phyloP scores from a whole-genome alignment of 2,329 filamentous ascomycete species.

The Harringtonia lauricola region DNA sequence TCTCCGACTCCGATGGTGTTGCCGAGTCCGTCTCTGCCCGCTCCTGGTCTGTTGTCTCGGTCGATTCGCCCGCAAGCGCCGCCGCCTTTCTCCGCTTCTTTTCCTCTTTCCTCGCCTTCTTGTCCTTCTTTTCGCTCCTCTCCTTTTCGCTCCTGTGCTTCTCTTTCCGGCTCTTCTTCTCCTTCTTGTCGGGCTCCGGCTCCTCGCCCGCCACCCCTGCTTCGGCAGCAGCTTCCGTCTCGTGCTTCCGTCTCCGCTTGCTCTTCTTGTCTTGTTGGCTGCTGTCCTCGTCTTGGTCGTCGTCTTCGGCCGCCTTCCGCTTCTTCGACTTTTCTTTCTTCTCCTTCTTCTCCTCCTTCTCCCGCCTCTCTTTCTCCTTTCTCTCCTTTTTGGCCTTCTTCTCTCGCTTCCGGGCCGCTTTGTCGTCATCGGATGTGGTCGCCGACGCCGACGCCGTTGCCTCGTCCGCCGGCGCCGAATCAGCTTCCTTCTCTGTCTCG shows the following conservation, averaged over 20 bases:
- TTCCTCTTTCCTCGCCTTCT: slow-evolving; percentile 12
- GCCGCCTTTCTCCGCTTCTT: slow-evolving; percentile 19
- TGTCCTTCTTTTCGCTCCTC: slow-evolving; percentile 9
- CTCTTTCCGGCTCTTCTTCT: slow-evolving; percentile 17
- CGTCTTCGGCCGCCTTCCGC: slow-evolving; percentile 33
- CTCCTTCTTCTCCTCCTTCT: slow-evolving; percentile 17
- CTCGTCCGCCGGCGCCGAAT: slow-evolving; percentile 12
- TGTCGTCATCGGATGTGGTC: slow-evolving; percentile 3
- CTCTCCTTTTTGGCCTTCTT: slow-evolving; percentile 2
- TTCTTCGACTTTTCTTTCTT: slow-evolving; percentile 38
- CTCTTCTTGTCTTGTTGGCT: slow-evolving; percentile 22
- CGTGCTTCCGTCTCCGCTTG: slow-evolving; percentile 27
- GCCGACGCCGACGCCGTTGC: slow-evolving; percentile 9
- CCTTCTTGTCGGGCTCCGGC: slow-evolving; percentile 13
- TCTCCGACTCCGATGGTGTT: slow-evolving; percentile 28
- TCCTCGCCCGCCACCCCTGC: slow-evolving; percentile 20
- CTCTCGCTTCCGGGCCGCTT: not conserved
- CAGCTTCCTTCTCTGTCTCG: not conserved
- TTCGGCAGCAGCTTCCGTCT: slow-evolving; percentile 17
- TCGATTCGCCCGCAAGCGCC: slow-evolving; percentile 21
- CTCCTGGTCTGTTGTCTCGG: slow-evolving; percentile 14
- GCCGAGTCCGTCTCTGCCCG: slow-evolving; percentile 19
- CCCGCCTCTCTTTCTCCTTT: slow-evolving; percentile 4
- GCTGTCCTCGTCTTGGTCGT: slow-evolving; percentile 24
- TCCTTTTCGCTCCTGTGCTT: slow-evolving; percentile 25